Percentiles rank a stretch among this genome's conserved stretches.
Evolutionary conservation across 768 basidiomycete genomes (phyloP).

Genomic region (Tephrocybe sp.): DNA sequence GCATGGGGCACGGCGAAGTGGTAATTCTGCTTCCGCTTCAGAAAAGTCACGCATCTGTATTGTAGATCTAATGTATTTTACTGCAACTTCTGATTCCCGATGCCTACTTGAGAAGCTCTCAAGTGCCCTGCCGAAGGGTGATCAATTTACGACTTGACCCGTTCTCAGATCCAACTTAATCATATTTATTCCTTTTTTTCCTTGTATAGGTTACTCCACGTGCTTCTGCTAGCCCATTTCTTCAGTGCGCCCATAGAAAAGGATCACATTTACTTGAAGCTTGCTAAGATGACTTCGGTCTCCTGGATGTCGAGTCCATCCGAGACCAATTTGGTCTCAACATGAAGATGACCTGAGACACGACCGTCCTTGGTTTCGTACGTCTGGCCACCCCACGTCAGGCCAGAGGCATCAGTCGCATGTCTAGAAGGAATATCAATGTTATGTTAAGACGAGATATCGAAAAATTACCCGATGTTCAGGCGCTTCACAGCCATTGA

Average conservation of each 20-base stretch:
- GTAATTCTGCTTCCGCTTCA: too few relatives aligned
- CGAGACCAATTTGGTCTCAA: constrained; percentile 26
- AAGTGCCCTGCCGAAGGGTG: too few relatives aligned
- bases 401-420: constrained; percentile 46
- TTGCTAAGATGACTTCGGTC: constrained; percentile 45
- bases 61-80: too few relatives aligned
- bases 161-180: too few relatives aligned
- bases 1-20: constrained; percentile 45
- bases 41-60: too few relatives aligned
- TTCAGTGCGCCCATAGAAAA: too few relatives aligned
- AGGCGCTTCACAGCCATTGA: constrained; percentile 48
- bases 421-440: constrained; percentile 26
- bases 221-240: too few relatives aligned
- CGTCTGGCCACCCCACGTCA: constrained; percentile 59
- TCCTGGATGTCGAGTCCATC: constrained; percentile 44
- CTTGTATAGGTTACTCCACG: too few relatives aligned
- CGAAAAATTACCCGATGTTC: constrained; percentile 38
- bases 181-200: too few relatives aligned
- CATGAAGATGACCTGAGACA: constrained; percentile 32
- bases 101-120: too few relatives aligned
- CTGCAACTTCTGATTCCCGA: too few relatives aligned
- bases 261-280: constrained; percentile 22
- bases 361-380: constrained; percentile 50
- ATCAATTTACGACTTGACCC: too few relatives aligned
- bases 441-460: neutral